Percentiles rank a stretch among this genome's conserved stretches.
Conservation (phyloP, 192 early-diverging fungal genomes). For the Backusella tarrabulga region DNA sequence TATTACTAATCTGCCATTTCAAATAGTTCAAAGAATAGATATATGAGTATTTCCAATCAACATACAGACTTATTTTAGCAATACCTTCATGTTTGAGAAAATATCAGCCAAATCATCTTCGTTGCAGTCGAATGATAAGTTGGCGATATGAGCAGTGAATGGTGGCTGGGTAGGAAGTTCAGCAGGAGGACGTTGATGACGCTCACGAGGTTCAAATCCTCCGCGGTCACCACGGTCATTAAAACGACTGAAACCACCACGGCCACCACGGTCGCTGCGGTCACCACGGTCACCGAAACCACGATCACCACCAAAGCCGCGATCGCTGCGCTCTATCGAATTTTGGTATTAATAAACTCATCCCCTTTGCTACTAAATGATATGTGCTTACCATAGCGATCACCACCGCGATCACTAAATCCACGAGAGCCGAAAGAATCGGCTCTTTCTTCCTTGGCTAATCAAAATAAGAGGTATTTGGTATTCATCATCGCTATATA, state of each 20-base stretch:
- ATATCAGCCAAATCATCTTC: conserved; percentile 75
- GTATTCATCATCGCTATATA: not conserved
- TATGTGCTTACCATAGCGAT: conserved; percentile 7
- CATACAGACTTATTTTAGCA: not conserved
- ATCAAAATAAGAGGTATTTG: not conserved
- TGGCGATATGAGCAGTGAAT: conserved; percentile 88
- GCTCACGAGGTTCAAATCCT: conserved; percentile 37
- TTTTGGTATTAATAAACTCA: not conserved
- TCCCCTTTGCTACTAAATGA: no score
- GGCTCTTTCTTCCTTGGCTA: conserved; percentile 7
- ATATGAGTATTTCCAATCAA: not conserved
- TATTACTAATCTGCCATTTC: conserved; percentile 59
- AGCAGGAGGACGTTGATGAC: conserved; percentile 44
- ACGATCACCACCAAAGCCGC: conserved; percentile 24
- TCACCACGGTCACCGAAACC: conserved; percentile 27
- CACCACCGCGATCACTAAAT: conserved; percentile 13
- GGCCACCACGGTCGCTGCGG: conserved; percentile 5
- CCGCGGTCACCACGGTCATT: conserved; percentile 36
- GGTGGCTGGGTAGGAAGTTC: conserved; percentile 83
- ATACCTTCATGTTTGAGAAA: conserved; percentile 71
- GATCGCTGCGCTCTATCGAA: not conserved
- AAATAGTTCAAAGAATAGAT: not conserved
- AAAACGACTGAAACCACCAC: conserved; percentile 19
- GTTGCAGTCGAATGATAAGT: conserved; percentile 81
- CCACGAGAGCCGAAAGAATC: not conserved